A percentile compares a stretch with the other conserved stretches of the same genome.
phyloP scores from a whole-genome alignment of 2,329 filamentous ascomycete genomes.

The Phyllosticta paracitricarpa region DNA sequence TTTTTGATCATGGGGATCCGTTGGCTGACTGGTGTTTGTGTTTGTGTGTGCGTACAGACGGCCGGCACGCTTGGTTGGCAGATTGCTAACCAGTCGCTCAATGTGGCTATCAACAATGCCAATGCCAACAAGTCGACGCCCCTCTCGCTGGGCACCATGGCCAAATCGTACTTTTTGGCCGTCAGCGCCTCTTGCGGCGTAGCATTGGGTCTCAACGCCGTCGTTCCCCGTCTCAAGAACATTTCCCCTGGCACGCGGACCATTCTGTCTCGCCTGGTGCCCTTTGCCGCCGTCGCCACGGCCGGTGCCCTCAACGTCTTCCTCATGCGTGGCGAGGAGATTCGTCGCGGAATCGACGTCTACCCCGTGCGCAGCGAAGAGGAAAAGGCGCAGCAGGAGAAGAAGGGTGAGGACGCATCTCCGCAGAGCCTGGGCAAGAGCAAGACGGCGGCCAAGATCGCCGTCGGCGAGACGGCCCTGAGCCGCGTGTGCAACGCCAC shows the following conservation, averaged over 20 bases:
- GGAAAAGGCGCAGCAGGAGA: slow-evolving; percentile 55
- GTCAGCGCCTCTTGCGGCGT: slow-evolving; percentile 91
- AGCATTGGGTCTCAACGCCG: slow-evolving; percentile 78
- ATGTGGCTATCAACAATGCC: slow-evolving; percentile 94
- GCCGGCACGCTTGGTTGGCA: slow-evolving; percentile 88
- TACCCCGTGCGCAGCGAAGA: slow-evolving; percentile 68
- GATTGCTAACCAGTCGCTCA: slow-evolving; percentile 91
- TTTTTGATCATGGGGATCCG: neutral
- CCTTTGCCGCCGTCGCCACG: slow-evolving; percentile 88
- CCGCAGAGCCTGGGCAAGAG: slow-evolving; percentile 72
- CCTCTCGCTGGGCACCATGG: slow-evolving; percentile 67
- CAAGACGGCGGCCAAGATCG: slow-evolving; percentile 75
- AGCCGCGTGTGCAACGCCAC: slow-evolving; percentile 88
- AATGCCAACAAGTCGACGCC: slow-evolving; percentile 98
- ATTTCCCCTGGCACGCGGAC: slow-evolving; percentile 65
- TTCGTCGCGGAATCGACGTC: slow-evolving; percentile 83
- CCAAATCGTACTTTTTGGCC: slow-evolving; percentile 83
- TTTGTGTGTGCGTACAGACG: slow-evolving; percentile 41
- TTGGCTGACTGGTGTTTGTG: neutral
- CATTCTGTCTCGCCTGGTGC: slow-evolving; percentile 77
- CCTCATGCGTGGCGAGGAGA: slow-evolving; percentile 95
- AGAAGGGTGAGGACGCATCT: slow-evolving; percentile 47
- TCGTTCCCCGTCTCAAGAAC: slow-evolving; percentile 73
- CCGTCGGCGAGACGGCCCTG: slow-evolving; percentile 85
- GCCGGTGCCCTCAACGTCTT: slow-evolving; percentile 92